phyloP scores from a whole-genome alignment of 225 moss, liverwort and hornwort genomes.

The Straminergon stramineum region DNA sequence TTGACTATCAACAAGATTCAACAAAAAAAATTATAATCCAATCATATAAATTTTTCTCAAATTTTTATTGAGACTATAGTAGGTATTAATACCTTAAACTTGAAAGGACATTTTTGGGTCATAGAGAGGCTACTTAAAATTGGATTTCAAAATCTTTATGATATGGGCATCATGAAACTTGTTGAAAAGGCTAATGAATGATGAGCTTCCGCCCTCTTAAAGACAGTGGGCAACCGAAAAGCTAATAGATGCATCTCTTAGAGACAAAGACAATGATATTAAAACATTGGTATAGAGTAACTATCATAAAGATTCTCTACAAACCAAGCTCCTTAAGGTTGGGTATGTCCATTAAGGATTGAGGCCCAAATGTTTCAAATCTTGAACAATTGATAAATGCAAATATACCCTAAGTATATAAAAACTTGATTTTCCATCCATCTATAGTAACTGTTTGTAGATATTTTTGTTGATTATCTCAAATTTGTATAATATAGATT shows the following conservation, averaged over 20 bases:
- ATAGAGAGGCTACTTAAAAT: rapidly evolving
- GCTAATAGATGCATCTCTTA: not conserved
- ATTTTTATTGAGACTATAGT: not conserved
- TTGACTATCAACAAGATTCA: not conserved
- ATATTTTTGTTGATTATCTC: not conserved
- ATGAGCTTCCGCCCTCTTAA: rapidly evolving
- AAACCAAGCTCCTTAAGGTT: not conserved
- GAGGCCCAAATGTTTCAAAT: not conserved
- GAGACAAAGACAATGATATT: not conserved
- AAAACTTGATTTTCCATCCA: not conserved
- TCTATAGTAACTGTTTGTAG: not conserved
- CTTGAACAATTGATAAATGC: not conserved
- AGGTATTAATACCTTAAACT: not conserved
- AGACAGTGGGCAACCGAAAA: not conserved
- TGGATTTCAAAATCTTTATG: not conserved
- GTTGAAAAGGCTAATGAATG: not conserved
- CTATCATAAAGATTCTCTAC: no score
- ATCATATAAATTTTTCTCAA: not conserved
- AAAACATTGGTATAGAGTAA: not conserved
- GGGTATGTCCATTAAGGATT: not conserved
- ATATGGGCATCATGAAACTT: not conserved
- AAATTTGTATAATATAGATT: not conserved
- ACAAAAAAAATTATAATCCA: no score
- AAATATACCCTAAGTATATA: not conserved
- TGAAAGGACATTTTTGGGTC: not conserved